Evolutionary conservation across 257 asterid genomes (phyloP), one percentile per base, ranked within the genome.

Genomic region (Plectranthus barbatus): DNA sequence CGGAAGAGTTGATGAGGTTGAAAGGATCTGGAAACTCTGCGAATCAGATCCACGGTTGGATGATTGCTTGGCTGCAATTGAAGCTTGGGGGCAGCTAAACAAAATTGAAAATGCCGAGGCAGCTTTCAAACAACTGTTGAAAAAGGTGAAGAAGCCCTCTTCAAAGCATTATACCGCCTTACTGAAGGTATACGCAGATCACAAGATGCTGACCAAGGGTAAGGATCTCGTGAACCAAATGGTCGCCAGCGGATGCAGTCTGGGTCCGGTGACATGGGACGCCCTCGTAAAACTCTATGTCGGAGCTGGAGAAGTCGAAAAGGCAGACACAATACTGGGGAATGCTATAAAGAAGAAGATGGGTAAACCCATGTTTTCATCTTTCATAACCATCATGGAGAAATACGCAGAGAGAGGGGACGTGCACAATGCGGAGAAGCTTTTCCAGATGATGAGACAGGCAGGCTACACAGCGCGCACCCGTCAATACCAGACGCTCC

Each of bases 201-300:
- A 87, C 26, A 75, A 77, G 73, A 71, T 77, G 89, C 21, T 86
- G 67, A 68, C 46, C 1, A 88, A 87, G 70, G 96, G 94, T 51
- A 86, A 82, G 61, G 95, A 79, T 49, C 90, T 91, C 5, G 85
- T 88, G 80, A 86, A 79, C 73, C 77, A 70, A 40, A 87, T 91
- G 95, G 81, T 61, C 1, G 86, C 76, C 14, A 74, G 36, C 7
- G 84, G 86, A n/a, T 77, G 83, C 80, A 29, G 2, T 1, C 14
- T 75, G 2, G 93, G 89, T n/a, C 87, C 95, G 0, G 18, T 63
- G 48, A 65, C 79, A 12, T 87, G 93, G 90, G 91, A 87, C 47
- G 84, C 96, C 3, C 61, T 91, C 9, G 84, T 91, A 66, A 81
- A 66, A 74, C 96, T 90, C 40, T 86, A 80, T 58, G 75, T 78